A percentile compares a stretch with the other conserved stretches of the same genome.
These are phyloP conservation scores for Trichosporon ovoides DNA, from an alignment of 1,284 basidiomycete genomes.

Conservation along the genomic window DNA sequence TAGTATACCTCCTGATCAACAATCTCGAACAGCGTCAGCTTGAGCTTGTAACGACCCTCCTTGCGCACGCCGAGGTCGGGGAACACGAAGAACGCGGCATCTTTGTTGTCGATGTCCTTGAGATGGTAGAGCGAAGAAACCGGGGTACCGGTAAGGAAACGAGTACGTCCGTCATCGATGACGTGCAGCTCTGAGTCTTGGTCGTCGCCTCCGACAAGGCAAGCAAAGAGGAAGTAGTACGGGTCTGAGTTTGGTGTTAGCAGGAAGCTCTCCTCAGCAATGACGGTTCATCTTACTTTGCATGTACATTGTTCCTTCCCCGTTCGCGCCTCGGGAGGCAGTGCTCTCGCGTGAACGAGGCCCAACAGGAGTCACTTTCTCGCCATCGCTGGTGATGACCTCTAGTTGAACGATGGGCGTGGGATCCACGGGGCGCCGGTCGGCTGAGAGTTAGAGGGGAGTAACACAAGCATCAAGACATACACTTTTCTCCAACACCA, in stretches of 20 bases:
- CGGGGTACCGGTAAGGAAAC: conserved; percentile 50
- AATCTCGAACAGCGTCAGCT: conserved; percentile 87
- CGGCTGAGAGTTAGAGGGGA: conserved; percentile 59
- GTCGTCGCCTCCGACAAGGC: conserved; percentile 71
- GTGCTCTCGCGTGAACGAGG: conserved; percentile 11
- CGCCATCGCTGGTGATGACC: conserved; percentile 66
- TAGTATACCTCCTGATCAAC: conserved; percentile 80
- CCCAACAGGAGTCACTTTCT: conserved; percentile 30
- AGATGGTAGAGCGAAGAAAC: conserved; percentile 92
- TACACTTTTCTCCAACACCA: conserved; percentile 79
- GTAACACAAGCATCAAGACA: conserved; percentile 20
- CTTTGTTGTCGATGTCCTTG: conserved; percentile 79
- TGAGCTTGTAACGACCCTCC: conserved; percentile 80
- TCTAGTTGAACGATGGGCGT: conserved; percentile 90
- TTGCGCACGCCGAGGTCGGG: conserved; percentile 81
- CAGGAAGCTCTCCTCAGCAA: not conserved
- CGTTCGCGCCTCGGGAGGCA: conserved; percentile 2
- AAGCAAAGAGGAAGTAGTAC: conserved; percentile 91
- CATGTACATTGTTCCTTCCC: conserved; percentile 30
- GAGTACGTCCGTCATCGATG: conserved; percentile 73
- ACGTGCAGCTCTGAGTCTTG: conserved; percentile 83
- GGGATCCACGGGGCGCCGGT: conserved; percentile 89
- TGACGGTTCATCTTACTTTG: conserved; percentile 46
- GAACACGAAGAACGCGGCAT: conserved; percentile 88
- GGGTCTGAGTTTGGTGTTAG: conserved; percentile 58